Base-by-base conservation (phyloP, 2,329 filamentous ascomycete genomes). In the Alternaria brassicicola region DNA sequence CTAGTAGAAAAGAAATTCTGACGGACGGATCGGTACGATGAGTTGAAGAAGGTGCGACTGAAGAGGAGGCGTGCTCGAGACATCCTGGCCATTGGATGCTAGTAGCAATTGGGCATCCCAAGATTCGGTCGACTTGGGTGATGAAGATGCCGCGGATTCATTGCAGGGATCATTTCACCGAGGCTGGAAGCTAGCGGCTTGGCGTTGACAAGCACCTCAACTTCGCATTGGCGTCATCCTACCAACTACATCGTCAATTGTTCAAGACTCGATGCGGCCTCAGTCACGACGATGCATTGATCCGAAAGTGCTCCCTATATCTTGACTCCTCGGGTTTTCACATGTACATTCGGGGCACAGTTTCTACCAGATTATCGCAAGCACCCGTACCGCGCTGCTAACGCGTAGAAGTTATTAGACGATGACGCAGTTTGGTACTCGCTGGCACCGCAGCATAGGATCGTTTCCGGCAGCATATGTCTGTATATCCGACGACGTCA, bases 111-210 rank as follows among this genome's bases (percentile, higher is more conserved):
- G 35, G 9, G 33, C 47, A 59, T 48, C 26, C 52, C 42, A 48
- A 36, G 46, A 35, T 47, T 47, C 42, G 41, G 46, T 13, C 31
- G 49, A 39, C 26, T 41, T 53, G 35, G 17, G 28, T 38, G 4
- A 15, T 54, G 36, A 21, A 30, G 43, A 31, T 31, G 38, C 15
- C 45, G 42, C 23, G 31, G 25, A 7, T 9, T 53, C 26, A 10
- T 46, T 25, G 38, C 35, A 33, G 48, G 46, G 30, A 46, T 43
- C 39, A 41, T 25, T 57, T 59, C 64, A 61, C 71, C 69, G 65
- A 71, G 71, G 71, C 63, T 63, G 39, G n/a, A 19, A 6, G 8
- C 21, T 69, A 70, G 69, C 47, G 70, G 65, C 71, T 68, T 66
- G 62, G 62, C 63, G 39, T 33, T 12, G 3, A 12, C 38, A 15